Conservation (phyloP, 805 yeast genomes). For the Wickerhamomyces mucosus region DNA sequence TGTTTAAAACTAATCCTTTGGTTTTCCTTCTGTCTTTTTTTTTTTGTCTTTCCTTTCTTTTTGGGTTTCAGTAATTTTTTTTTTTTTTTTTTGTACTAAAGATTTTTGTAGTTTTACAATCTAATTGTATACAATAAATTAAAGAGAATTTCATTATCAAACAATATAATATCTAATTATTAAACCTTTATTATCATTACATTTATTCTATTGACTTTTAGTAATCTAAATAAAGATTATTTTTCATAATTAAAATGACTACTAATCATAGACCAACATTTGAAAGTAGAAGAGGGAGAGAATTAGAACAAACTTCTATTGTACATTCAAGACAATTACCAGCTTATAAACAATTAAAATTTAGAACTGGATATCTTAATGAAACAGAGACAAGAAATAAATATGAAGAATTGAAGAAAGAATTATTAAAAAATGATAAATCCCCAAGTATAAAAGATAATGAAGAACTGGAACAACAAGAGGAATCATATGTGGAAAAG, state of each 20-base stretch:
- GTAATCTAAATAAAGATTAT: neutral
- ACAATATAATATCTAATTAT: too few relatives aligned
- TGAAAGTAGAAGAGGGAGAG: constrained; percentile 50
- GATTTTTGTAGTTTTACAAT: too few relatives aligned
- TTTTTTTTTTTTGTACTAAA: too few relatives aligned
- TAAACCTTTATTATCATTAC: too few relatives aligned
- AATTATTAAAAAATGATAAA: constrained; percentile 11
- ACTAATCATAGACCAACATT: constrained; percentile 65
- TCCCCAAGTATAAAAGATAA: constrained; percentile 4
- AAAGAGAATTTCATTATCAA: too few relatives aligned
- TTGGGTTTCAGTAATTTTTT: too few relatives aligned
- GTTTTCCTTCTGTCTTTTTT: too few relatives aligned
- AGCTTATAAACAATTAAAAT: constrained; percentile 45
- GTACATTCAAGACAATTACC: constrained; percentile 46
- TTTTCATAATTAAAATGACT: constrained; percentile 34
- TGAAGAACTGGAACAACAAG: neutral
- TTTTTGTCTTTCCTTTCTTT: too few relatives aligned
- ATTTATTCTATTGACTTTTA: too few relatives aligned
- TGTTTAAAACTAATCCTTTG: too few relatives aligned
- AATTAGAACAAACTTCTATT: constrained; percentile 33
- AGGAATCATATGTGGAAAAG: neutral
- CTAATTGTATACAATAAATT: too few relatives aligned
- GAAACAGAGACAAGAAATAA: constrained; percentile 9
- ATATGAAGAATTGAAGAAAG: constrained; percentile 13
- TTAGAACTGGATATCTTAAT: constrained; percentile 19